Base-by-base conservation (phyloP, 306 rosid genomes). In the Lotus japonicus region DNA sequence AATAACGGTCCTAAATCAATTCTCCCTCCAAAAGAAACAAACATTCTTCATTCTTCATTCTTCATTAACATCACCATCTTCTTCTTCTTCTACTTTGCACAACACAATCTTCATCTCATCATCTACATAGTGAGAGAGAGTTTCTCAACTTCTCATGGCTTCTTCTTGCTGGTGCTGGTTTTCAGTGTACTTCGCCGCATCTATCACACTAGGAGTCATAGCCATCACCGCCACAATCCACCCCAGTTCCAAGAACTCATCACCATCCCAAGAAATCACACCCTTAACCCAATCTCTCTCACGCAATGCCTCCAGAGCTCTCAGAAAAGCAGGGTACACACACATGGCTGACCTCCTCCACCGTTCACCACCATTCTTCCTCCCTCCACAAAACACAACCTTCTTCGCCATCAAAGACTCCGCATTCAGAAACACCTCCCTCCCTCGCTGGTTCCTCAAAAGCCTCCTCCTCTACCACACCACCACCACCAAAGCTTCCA, bases 291-390 rank as follows among this genome's bases (percentile, higher is more conserved):
- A 65, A 56, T 8, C 72, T 83, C 80, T 82, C 86, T 0, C 26
- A 21, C 7, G 65, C 5, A 80, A 81, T 19, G 92, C 84, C 48
- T 80, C 92, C 6, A 36, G 28, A 14, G 86, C 95, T 28, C 84
- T 89, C 28, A 68, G 86, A 21, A 28, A 41, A 13, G 67, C 88
- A 2, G 92, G 90, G 0, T 92, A 84, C 85, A 59, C 11, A 51
- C n/a, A 76, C 68, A 77, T 80, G 72, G 90, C 95, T 4, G 80
- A 83, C 4, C 84, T 89, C 60, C 87, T 89, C 66, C 85, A 70
- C 5, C 66, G 77, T 54, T 86, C 88, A 0, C 92, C 95, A 1
- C 80, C 86, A 5, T 82, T 84, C 82, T 84, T 81, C 73, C 75
- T 78, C 26, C 82, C 79, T 0, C 79, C 79, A 0, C 35, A 67